Conservation (phyloP, 106 monocot genomes). For the Allium sativum region DNA sequence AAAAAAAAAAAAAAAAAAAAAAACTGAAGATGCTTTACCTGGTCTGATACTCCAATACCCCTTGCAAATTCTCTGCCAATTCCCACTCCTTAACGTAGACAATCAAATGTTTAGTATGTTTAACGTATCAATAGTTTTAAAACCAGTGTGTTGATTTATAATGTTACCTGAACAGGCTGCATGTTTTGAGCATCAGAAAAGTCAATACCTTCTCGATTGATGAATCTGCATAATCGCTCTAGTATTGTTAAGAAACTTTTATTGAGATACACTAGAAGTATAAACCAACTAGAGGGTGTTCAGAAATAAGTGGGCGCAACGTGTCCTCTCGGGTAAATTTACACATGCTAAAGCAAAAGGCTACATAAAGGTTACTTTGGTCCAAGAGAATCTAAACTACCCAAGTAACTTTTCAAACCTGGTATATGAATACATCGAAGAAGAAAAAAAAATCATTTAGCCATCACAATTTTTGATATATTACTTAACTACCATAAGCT, state of each 20-base stretch:
- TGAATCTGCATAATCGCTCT: constrained; percentile 46
- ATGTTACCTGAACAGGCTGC: constrained; percentile 82
- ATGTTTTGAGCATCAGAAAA: constrained; percentile 96
- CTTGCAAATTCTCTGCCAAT: constrained; percentile 85
- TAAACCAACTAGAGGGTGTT: no score
- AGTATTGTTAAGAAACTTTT: neutral
- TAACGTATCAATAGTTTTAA: neutral
- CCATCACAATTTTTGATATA: no score
- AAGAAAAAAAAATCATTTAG: no score
- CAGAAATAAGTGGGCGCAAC: no score
- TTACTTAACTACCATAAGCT: no score
- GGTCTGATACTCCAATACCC: constrained; percentile 89
- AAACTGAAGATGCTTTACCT: constrained; percentile 31
- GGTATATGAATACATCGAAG: no score
- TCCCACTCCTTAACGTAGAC: constrained; percentile 74
- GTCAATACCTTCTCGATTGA: constrained; percentile 89
- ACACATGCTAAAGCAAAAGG: no score
- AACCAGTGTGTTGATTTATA: neutral
- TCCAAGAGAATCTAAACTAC: no score
- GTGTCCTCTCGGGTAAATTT: no score
- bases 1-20: neutral
- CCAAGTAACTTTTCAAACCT: no score
- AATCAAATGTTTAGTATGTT: constrained; percentile 7
- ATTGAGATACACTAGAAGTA: no score
- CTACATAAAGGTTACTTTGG: no score